These are phyloP conservation scores for Salvia hispanica DNA, from an alignment of 257 asterid species.

Conservation along the genomic window DNA sequence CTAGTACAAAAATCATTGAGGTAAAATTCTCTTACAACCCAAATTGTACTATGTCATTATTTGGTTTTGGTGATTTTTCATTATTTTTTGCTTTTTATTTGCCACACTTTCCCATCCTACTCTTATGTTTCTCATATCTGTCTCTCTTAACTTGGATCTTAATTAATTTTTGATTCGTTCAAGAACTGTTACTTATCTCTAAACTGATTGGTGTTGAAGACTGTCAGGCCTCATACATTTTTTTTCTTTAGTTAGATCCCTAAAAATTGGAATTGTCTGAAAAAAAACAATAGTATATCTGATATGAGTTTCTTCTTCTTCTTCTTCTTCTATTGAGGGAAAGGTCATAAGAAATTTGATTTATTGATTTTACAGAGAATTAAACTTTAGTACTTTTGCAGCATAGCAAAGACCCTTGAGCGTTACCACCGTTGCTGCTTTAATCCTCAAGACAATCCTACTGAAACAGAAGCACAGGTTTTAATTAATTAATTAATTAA, in stretches of 20 bases:
- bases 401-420: slow-evolving; percentile 66
- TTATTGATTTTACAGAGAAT: background rate
- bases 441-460: slow-evolving; percentile 59
- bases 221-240: background rate
- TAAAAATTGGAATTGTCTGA: too few relatives aligned
- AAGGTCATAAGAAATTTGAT: background rate
- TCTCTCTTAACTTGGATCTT: too few relatives aligned
- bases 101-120: too few relatives aligned
- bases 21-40: too few relatives aligned
- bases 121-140: too few relatives aligned
- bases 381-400: slow-evolving; percentile 22
- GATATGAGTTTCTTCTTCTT: background rate
- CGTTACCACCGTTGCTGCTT: slow-evolving; percentile 77
- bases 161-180: too few relatives aligned
- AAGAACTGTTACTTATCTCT: background rate
- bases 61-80: background rate
- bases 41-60: too few relatives aligned
- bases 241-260: background rate
- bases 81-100: too few relatives aligned
- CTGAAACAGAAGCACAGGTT: slow-evolving; percentile 78
- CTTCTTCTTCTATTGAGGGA: background rate
- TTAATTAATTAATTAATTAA: background rate
- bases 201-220: background rate
- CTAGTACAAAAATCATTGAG: too few relatives aligned
- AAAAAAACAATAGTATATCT: too few relatives aligned